Conservation (phyloP, 1,284 basidiomycete genomes). For the Mycena sp. region DNA sequence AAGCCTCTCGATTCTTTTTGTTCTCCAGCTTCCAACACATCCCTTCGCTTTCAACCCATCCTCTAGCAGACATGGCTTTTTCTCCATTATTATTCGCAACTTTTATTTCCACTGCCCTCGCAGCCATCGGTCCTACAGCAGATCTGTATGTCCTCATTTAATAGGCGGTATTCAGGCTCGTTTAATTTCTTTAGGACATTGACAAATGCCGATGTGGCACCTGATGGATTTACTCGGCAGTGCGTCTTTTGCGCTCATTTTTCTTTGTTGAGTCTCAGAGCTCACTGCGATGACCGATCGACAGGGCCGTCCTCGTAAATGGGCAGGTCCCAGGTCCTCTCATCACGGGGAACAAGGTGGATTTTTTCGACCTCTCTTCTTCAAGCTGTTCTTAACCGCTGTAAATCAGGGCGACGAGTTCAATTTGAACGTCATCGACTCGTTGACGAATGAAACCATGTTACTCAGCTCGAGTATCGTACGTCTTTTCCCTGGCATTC, state of each 20-base stretch:
- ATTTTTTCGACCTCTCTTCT: neutral
- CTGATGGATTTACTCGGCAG: constrained; percentile 52
- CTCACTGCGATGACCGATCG: too few relatives aligned
- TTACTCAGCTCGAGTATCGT: constrained; percentile 1
- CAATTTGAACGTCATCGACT: constrained; percentile 13
- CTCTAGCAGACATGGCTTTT: constrained; percentile 1
- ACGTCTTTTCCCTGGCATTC: neutral
- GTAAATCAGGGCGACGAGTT: neutral
- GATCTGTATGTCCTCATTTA: constrained; percentile 46
- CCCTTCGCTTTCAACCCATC: neutral
- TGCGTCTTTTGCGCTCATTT: constrained; percentile 27
- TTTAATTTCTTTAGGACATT: constrained; percentile 35
- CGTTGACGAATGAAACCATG: constrained; percentile 10
- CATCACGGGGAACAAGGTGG: constrained; percentile 18
- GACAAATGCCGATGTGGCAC: constrained; percentile 47
- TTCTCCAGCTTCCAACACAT: neutral
- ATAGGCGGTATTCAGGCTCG: constrained; percentile 42
- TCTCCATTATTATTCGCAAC: constrained; percentile 9
- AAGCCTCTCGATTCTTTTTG: too few relatives aligned
- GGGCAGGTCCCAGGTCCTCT: constrained; percentile 1
- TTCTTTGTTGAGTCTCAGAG: neutral
- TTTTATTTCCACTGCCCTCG: constrained; percentile 24
- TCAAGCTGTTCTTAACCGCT: neutral
- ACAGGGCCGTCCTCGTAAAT: constrained; percentile 25
- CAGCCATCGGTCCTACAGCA: constrained; percentile 43